These are phyloP conservation scores for Fusarium sp. DNA, from an alignment of 2,329 filamentous ascomycete genomes.

Conservation along the genomic window DNA sequence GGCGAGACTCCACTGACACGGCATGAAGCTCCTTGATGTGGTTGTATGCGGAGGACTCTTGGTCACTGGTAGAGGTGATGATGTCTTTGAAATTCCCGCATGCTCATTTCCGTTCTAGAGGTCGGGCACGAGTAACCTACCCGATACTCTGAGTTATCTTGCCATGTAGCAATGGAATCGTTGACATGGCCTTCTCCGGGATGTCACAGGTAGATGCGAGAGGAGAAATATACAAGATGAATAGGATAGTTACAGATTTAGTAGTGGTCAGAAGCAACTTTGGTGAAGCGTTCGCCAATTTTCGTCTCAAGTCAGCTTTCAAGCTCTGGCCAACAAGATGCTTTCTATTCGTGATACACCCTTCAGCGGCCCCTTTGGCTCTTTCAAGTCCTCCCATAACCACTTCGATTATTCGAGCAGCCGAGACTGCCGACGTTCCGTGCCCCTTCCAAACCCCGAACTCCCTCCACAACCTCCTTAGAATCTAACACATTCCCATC, in stretches of 20 bases:
- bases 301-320: background rate
- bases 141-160: background rate
- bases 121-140: background rate
- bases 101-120: background rate
- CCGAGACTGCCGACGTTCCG: background rate
- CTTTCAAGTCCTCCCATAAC: background rate
- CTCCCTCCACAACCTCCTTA: background rate
- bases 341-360: too few relatives aligned
- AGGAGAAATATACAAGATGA: background rate
- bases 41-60: background rate
- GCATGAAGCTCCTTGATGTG: background rate
- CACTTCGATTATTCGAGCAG: background rate
- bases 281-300: background rate
- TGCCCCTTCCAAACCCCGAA: too few relatives aligned
- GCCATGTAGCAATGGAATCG: background rate
- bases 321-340: too few relatives aligned
- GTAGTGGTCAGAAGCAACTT: background rate
- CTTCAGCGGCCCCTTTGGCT: background rate
- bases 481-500: background rate
- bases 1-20: background rate
- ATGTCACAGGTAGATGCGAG: background rate
- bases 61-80: background rate
- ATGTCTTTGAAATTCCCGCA: background rate
- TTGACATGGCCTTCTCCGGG: background rate
- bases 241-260: background rate